Evolutionary conservation across 805 yeast genomes (phyloP).

Genomic region (Kregervanrija pseudodelftensis): DNA sequence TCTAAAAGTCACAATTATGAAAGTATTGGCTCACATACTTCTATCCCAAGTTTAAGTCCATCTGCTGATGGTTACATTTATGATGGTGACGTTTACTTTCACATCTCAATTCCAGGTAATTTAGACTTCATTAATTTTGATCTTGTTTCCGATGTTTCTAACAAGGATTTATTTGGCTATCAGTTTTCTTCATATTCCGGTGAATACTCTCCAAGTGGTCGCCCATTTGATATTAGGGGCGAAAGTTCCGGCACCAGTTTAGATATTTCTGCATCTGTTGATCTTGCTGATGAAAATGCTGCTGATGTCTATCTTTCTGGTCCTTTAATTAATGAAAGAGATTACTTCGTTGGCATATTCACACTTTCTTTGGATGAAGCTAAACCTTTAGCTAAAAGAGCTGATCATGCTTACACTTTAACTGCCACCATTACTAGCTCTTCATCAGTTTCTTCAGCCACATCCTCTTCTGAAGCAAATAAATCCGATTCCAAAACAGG

Average conservation of each 20-base stretch:
- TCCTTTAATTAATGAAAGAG: conserved; percentile 9
- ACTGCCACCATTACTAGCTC: conserved; percentile 18
- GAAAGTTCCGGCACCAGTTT: conserved; percentile 3
- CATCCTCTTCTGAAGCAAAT: conserved; percentile 1
- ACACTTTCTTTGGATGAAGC: conserved; percentile 12
- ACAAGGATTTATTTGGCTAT: conserved; percentile 17
- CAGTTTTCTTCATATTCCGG: conserved; percentile 8
- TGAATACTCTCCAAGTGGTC: conserved; percentile 7
- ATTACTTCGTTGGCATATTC: conserved; percentile 18
- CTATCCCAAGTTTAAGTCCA: conserved; percentile 14
- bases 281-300: conserved; percentile 2
- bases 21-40: too few relatives aligned
- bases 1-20: too few relatives aligned
- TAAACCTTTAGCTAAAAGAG: conserved; percentile 11
- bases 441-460: conserved; percentile 7
- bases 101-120: conserved; percentile 16
- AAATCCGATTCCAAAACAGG: not conserved
- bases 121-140: conserved; percentile 14
- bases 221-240: conserved; percentile 8
- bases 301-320: conserved; percentile 16
- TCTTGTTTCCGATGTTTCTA: conserved; percentile 16
- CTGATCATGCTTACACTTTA: conserved; percentile 18
- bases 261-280: conserved; percentile 12
- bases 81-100: conserved; percentile 13
- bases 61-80: conserved; percentile 17